phyloP scores from a whole-genome alignment of 495 filamentous ascomycete species.

The Neurospora sp. region DNA sequence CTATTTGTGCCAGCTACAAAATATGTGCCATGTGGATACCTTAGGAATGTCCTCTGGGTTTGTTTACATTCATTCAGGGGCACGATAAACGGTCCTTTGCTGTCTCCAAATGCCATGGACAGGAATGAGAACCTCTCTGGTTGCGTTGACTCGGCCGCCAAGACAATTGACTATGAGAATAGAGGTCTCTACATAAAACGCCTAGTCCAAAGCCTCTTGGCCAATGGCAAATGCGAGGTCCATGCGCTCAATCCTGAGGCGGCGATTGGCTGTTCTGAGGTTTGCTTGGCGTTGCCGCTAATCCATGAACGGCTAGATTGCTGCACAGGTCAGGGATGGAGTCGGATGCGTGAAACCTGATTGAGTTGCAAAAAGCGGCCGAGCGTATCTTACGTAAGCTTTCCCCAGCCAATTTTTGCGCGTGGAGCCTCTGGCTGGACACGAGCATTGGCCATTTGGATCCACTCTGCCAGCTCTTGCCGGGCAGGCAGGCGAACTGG shows the following conservation, averaged over 20 bases:
- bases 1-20: not conserved
- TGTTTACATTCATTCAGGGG: not conserved
- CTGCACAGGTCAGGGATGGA: not conserved
- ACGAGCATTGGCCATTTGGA: not conserved
- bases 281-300: not conserved
- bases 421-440: not conserved
- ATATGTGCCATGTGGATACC: not conserved
- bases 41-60: not conserved
- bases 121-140: not conserved
- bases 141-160: not conserved
- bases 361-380: not conserved
- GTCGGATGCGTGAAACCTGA: not conserved
- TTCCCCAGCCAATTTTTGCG: not conserved
- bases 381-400: not conserved
- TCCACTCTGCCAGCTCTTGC: not conserved
- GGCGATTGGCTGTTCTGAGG: not conserved
- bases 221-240: not conserved
- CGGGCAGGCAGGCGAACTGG: not conserved
- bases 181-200: not conserved
- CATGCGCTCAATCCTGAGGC: not conserved
- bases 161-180: not conserved
- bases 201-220: not conserved
- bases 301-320: not conserved
- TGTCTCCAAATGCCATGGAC: not conserved
- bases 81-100: not conserved